Evolutionary conservation across 1,284 basidiomycete species (phyloP), one percentile per base, ranked within the genome.

Genomic region (Stygiomarasmius scandens): DNA sequence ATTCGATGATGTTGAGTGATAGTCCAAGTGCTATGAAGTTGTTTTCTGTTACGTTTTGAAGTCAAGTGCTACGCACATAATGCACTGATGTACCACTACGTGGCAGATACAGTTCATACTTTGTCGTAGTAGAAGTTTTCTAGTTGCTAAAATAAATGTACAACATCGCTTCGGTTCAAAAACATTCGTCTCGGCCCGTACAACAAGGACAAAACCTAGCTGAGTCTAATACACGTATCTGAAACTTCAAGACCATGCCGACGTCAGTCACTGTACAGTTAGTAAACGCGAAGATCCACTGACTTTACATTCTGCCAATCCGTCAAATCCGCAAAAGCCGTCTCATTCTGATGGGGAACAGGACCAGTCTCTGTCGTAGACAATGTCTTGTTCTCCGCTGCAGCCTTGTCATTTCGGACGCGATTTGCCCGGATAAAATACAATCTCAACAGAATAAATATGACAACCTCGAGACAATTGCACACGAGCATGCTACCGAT

Each of bases 401-500:
- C 38, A 12, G 47, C 52, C 38, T 45, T 27, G 6, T 24, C 34
- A 45, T 58, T 56, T 12, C 60, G 56, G 47, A 38, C 46, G 24
- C 56, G 55, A 49, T 65, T 64, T 27, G 38, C 47, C 14, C 51
- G 12, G 3, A 52, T 52, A 19, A 65, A 58, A n/a, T 54, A 57
- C 23, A 65, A 22, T 23, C 64, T 51, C 9, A 65, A 49, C 12
- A 52, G 43, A 2, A 65, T 12, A 44, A 64, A 63, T 19, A 60
- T 59, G 24, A 61, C 36, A 23, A 64, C 43, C 49, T 65, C 63
- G 29, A 64, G 48, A 36, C 60, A 61, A 51, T 65, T 65, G 48
- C 58, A 59, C 14, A 64, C 64, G 24, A 64, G 61, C 58, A 64
- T 64, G 36, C 52, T 58, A 2, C 58, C 64, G 36, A 65, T 65